These are phyloP conservation scores for Erodium trifolium DNA, from an alignment of 441 rosid species.

Conservation along the genomic window DNA sequence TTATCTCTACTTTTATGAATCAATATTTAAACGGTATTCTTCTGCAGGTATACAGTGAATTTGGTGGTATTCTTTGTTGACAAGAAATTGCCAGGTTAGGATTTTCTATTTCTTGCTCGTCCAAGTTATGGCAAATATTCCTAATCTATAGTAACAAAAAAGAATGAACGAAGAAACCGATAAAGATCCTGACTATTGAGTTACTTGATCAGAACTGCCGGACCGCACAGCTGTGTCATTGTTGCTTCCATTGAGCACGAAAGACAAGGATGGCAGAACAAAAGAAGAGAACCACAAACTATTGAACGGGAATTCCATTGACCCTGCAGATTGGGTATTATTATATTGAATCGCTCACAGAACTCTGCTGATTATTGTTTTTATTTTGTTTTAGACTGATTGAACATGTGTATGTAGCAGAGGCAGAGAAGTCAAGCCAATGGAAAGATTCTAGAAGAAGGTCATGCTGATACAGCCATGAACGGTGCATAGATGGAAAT, in stretches of 20 bases:
- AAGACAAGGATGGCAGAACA: slow-evolving; percentile 51
- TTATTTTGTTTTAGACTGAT: too few species aligned
- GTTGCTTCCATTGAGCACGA: slow-evolving; percentile 54
- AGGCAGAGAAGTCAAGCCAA: slow-evolving; percentile 80
- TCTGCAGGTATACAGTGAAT: slow-evolving; percentile 41
- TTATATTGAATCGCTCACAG: not conserved
- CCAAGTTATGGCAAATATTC: too few species aligned
- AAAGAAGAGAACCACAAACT: slow-evolving; percentile 97
- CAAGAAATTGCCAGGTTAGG: slow-evolving; percentile 1
- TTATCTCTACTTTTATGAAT: not conserved
- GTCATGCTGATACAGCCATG: slow-evolving; percentile 53
- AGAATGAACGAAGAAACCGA: not conserved
- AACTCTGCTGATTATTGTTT: too few species aligned
- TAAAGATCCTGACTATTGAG: slow-evolving; percentile 14
- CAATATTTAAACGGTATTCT: slow-evolving; percentile 6
- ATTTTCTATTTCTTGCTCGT: not conserved
- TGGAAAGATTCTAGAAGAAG: slow-evolving; percentile 72
- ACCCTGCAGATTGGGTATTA: slow-evolving; percentile 81
- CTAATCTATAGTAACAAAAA: too few species aligned
- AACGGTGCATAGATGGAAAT: slow-evolving; percentile 43
- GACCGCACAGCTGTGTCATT: slow-evolving; percentile 53
- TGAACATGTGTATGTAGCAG: slow-evolving; percentile 23
- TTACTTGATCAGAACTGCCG: slow-evolving; percentile 60
- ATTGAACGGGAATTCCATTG: slow-evolving; percentile 75
- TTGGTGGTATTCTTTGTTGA: not conserved